Evolutionary conservation across 2,329 filamentous ascomycete species (phyloP).

Genomic region (Rhynchosporium graminicola): DNA sequence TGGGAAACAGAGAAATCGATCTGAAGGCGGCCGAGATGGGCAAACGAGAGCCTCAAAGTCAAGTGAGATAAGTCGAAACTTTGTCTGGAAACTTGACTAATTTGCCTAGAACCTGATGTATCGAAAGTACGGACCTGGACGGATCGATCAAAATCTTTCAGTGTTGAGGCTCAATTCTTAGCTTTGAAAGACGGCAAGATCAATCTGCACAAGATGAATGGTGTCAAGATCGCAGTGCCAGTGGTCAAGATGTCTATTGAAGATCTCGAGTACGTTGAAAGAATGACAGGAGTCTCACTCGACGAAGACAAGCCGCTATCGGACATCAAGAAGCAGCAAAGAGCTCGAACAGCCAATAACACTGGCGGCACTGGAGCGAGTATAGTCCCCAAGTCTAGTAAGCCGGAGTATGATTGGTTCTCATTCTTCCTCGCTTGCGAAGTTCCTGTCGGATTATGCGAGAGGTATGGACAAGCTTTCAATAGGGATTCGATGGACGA

Average conservation of each 20-base stretch:
- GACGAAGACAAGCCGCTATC: slow-evolving; percentile 92
- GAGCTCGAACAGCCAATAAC: slow-evolving; percentile 34
- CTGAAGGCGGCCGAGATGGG: slow-evolving; percentile 65
- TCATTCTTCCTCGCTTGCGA: slow-evolving; percentile 95
- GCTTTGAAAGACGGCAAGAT: slow-evolving; percentile 95
- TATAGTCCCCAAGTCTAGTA: slow-evolving; percentile 56
- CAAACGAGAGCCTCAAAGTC: slow-evolving; percentile 62
- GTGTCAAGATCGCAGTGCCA: slow-evolving; percentile 96
- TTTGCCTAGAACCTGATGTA: slow-evolving; percentile 70
- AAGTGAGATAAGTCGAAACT: slow-evolving; percentile 57
- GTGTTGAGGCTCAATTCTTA: slow-evolving; percentile 94
- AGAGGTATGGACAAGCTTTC: slow-evolving; percentile 91
- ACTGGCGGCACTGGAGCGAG: slow-evolving; percentile 55
- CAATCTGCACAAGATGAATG: slow-evolving; percentile 95
- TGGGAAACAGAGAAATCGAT: slow-evolving; percentile 70
- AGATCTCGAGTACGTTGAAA: slow-evolving; percentile 94
- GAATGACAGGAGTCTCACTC: slow-evolving; percentile 79
- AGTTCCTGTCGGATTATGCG: slow-evolving; percentile 88
- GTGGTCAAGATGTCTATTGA: slow-evolving; percentile 93
- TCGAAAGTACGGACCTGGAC: slow-evolving; percentile 90
- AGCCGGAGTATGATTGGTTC: slow-evolving; percentile 94
- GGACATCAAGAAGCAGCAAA: slow-evolving; percentile 62
- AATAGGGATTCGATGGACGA: slow-evolving; percentile 93
- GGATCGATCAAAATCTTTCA: slow-evolving; percentile 92
- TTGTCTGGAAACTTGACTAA: slow-evolving; percentile 24